phyloP scores from a whole-genome alignment of 1,284 basidiomycete genomes.

The Coriolopsis trogii region DNA sequence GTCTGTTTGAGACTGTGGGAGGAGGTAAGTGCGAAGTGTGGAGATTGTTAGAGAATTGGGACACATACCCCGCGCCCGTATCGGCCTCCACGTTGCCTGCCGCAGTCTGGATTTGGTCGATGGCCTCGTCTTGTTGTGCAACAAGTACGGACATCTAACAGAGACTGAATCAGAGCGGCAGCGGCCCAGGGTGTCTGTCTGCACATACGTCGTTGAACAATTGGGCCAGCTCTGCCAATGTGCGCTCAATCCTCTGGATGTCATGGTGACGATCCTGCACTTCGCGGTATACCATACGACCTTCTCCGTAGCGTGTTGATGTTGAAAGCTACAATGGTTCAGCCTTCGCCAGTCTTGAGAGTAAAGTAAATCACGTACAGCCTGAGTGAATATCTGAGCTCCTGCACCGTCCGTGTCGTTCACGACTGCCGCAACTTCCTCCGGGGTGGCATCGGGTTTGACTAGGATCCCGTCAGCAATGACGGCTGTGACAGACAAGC shows the following conservation, averaged over 20 bases:
- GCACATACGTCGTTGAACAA: constrained; percentile 77
- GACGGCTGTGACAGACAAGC: not conserved
- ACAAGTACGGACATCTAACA: constrained; percentile 77
- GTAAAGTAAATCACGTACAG: constrained; percentile 51
- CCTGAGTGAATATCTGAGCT: constrained; percentile 85
- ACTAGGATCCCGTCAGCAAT: constrained; percentile 44
- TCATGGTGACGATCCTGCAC: constrained; percentile 93
- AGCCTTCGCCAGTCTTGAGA: not conserved
- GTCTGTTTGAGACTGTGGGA: constrained; percentile 59
- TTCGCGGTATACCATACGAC: constrained; percentile 84
- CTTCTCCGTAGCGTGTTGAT: constrained; percentile 85
- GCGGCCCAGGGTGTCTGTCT: constrained; percentile 4
- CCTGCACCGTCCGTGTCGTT: constrained; percentile 63
- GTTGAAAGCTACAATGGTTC: constrained; percentile 50
- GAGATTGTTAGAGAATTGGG: not conserved
- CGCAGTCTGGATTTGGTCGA: constrained; percentile 64
- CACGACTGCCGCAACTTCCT: constrained; percentile 82
- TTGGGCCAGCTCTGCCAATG: constrained; percentile 86
- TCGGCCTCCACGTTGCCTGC: constrained; percentile 68
- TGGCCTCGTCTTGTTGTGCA: constrained; percentile 78
- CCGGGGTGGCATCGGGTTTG: constrained; percentile 87
- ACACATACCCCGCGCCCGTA: constrained; percentile 69
- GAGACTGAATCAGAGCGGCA: not conserved
- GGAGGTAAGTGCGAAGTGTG: not conserved
- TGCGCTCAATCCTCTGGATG: constrained; percentile 85